A percentile compares a stretch with the other conserved stretches of the same genome.
phyloP scores from a whole-genome alignment of 2,329 filamentous ascomycete genomes.

The Parastagonospora nodorum region DNA sequence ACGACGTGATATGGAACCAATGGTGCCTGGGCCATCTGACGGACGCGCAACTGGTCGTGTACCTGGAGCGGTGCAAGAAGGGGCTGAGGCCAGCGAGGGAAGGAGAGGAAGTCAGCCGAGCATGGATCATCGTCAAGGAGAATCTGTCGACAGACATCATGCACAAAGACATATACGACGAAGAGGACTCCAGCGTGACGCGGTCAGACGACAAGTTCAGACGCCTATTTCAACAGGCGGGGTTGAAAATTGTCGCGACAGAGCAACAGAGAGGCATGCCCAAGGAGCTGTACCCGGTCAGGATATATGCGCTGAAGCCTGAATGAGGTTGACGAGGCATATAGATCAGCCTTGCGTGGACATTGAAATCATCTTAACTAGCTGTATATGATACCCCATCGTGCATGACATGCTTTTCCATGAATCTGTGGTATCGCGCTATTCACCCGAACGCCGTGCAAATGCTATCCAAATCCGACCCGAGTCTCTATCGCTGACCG shows the following conservation, averaged over 20 bases:
- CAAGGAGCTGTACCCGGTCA: slow-evolving; percentile 71
- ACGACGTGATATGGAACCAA: slow-evolving; percentile 87
- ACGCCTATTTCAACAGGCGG: slow-evolving; percentile 70
- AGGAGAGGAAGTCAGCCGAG: slow-evolving; percentile 47
- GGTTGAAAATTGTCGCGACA: slow-evolving; percentile 60
- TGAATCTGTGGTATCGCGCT: slow-evolving; percentile 1
- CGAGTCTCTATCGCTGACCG: slow-evolving; percentile 2
- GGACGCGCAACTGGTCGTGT: slow-evolving; percentile 72
- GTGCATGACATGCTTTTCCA: neutral
- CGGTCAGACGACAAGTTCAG: slow-evolving; percentile 75
- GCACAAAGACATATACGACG: slow-evolving; percentile 72
- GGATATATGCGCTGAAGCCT: slow-evolving; percentile 77
- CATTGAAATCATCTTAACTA: neutral
- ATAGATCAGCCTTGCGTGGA: neutral
- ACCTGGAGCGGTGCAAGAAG: slow-evolving; percentile 65
- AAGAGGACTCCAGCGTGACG: slow-evolving; percentile 77
- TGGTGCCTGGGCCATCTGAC: slow-evolving; percentile 88
- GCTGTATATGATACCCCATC: neutral
- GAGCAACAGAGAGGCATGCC: slow-evolving; percentile 65
- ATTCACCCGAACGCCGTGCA: slow-evolving; percentile 2
- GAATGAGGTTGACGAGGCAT: slow-evolving; percentile 14
- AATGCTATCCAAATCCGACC: neutral
- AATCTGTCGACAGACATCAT: slow-evolving; percentile 66
- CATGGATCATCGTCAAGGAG: slow-evolving; percentile 76
- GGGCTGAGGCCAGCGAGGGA: slow-evolving; percentile 47